Base-by-base conservation (phyloP, 371 early-diverging fungal genomes). In the Sporodiniella umbellata region DNA sequence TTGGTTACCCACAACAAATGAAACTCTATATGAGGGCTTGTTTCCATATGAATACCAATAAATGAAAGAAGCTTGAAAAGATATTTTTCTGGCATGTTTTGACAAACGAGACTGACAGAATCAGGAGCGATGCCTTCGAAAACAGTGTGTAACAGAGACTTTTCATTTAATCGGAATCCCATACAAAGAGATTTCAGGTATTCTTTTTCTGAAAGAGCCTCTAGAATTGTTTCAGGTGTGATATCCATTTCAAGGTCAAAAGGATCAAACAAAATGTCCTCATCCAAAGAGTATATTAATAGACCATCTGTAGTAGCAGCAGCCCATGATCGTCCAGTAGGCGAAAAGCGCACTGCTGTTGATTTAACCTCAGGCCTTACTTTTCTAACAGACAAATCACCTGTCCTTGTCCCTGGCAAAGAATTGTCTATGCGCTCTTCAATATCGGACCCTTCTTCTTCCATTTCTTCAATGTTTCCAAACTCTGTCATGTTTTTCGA, bases 291-390 rank as follows among this genome's bases (percentile, higher is more conserved):
- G 69, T 94, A 98, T 40, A 98, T 83, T 55, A 97, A 57, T 22
- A 99, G 69, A 4, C 99, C 99, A 55, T 97, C 94, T 4, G 96
- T 95, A n/a, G 96, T 86, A 1, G 96, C 96, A 0, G 95, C 95
- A 1, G 96, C 94, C 93, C 93, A 99, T 10, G 93, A 82, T 15
- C 93, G 81, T 8, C 94, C 95, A 0, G 94, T 94, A 11, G 97
- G 96, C 2, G 95, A 84, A 70, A 99, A 97, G 21, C 85, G 77
- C 5, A 98, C 92, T 23, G 83, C 80, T 48, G 81, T 89, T 4
- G 93, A 88, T 25, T 92, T 84, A 26, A 87, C 85, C 60, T 90
- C 91, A 2, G 91, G 93, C 26, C 83, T 72, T 22, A 83, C 83
- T 31, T 74, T 64, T 38, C 98, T 82, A 33, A 80, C 75, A 15